Evolutionary conservation across 805 yeast genomes (phyloP), one percentile per base, ranked within the genome.

Genomic region (Saccharomycopsis javanensis): DNA sequence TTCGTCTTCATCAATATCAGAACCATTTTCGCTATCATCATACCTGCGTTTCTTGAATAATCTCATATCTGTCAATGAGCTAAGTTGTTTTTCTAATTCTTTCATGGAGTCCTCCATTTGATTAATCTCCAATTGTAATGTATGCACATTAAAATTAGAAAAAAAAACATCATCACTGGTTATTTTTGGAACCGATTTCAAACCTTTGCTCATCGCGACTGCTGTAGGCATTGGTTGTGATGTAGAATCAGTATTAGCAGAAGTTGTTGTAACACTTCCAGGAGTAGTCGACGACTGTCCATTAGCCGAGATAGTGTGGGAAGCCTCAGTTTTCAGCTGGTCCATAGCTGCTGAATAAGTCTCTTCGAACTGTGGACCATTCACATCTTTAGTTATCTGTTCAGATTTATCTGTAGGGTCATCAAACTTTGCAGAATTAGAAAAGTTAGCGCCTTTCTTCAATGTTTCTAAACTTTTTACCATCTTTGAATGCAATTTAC

Each of bases 401-500:
- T 48, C 34, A 25, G 64, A 64, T 13, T 59, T 65, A 51, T 62
- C 63, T 18, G 34, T 60, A 15, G 38, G 37, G 33, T 35, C 52
- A 34, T 38, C 50, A 50, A 51, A 55, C 10, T 13, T 20, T 42
- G 13, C 23, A 10, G 28, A 6, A 20, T 42, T 25, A 20, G 48
- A 11, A 20, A 2, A 2, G 23, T 8, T 2, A 16, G 23, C 28
- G 3, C 23, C 18, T 10, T 16, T 20, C 16, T 42, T 42, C 15
- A 42, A 42, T 20, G 8, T 8, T 23, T 42, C 48, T 10, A 42
- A 42, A 20, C 48, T 20, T 42, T 20, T 42, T 4, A 20, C 15
- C 48, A 42, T 42, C 23, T 25, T 20, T 1, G 72, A 64, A 18
- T 76, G 71, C 1, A 55, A 53, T 28, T 51, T 55, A 23, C 28